Evolutionary conservation across 495 filamentous ascomycete species (phyloP), one percentile per base, ranked within the genome.

Genomic region (Filosporella fistucella): DNA sequence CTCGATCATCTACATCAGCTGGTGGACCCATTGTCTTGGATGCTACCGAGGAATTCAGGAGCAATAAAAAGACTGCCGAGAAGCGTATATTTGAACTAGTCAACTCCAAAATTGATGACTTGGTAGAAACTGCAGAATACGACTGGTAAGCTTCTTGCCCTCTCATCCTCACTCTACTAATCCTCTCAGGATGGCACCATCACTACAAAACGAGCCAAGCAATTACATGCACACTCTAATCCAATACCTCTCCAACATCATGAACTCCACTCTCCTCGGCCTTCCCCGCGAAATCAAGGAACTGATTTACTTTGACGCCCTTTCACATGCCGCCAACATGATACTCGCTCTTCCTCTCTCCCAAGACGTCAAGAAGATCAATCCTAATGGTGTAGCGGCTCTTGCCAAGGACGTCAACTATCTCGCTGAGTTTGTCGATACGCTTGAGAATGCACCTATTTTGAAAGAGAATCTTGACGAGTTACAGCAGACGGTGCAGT

Each of bases 81-180:
- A 95, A 96, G 65, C 85, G 93, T 13, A 96, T 99, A 41, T 99
- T 99, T 61, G 94, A 97, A 66, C 76, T 99, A 0, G 93, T 99
- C 36, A 96, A 97, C 64, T 94, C 88, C 36, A 99, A 99, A 64
- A 96, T 99, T 54, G 91, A 97, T 56, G 94, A 97, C 60, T 80
- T 99, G 21, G 86, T 99, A 26, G 91, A 94, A 58, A 95, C 89
- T 0, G 91, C 93, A 24, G 94, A 97, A 61, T 99, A 97, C 57
- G 86, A 97, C 60, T 99, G 93, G 90, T 76, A 63, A 21, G 63
- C n/a, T 52, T 30, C 47, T 21, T 30, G 21, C 28, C 28, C 21
- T 16, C 3, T 1, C 25, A 17, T 14, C n/a, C 25, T 9, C 24
- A 3, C 11, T 16, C 24, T 30, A 30, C 41, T 45, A 26, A 32